Evolutionary conservation across 78 protist genomes (phyloP), one percentile per base, ranked within the genome.

Genomic region (Salpingoeca rosetta): DNA sequence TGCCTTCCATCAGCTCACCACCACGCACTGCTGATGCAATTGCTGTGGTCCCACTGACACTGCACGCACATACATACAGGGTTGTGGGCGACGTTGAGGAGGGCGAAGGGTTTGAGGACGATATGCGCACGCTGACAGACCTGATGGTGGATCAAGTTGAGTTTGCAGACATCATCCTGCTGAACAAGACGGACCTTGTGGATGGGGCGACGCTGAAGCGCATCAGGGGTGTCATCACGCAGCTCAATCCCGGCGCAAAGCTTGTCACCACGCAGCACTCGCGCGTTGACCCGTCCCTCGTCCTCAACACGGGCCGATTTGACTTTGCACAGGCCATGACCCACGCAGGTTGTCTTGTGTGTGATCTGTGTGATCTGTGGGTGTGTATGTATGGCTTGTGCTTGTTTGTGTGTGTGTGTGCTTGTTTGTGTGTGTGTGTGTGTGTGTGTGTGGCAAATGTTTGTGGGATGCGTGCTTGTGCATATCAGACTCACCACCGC

Each of bases 71-170:
- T n/a, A n/a, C n/a, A n/a, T n/a, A n/a, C n/a, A n/a, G n/a, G 76
- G 76, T 22, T 28, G n/a, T 22, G 42, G 22, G 81, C 83, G 83
- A 80, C 24, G 3, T 24, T 7, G 83, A 22, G 10, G 83, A 38
- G 40, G 31, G 7, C 76, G 73, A 74, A 40, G 91, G 80, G 36
- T 76, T 78, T 27, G 82, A 87, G 28, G 85, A 44, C 36, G 92
- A 87, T 78, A 81, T 42, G 41, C 90, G 96, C 74, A 83, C 83
- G 22, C 75, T 96, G 36, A 88, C 79, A 24, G 83, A 91, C 56
- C 90, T 96, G 84, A 86, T 94, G 39, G 26, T 92, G 26, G 96
- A 94, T 72, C 98, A 96, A 80, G 56, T 95, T 36, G 98, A 96
- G 88, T 94, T 91, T 77, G 95, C 96, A 40, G 84, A 96, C 83